These are phyloP conservation scores for Kwoniella sp. DNA, from an alignment of 768 basidiomycete genomes.

Conservation along the genomic window DNA sequence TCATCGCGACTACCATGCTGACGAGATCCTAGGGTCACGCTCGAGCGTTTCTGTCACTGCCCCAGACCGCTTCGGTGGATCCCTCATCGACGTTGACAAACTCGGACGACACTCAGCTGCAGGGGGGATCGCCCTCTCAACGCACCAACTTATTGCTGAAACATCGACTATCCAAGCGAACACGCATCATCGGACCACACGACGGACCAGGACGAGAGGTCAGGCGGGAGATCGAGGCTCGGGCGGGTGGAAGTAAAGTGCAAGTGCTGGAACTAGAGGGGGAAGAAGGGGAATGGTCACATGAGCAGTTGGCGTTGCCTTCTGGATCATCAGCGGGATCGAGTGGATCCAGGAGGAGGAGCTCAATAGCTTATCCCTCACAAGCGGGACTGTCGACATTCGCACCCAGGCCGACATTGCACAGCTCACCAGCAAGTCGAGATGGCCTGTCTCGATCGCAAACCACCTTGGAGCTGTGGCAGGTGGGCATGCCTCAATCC, in stretches of 20 bases:
- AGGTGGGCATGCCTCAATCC: slow-evolving; percentile 23
- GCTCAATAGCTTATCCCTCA: slow-evolving; percentile 25
- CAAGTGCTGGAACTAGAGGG: slow-evolving; percentile 13
- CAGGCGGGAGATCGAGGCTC: slow-evolving; percentile 14
- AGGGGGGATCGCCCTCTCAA: background rate
- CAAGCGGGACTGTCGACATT: background rate
- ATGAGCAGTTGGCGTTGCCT: background rate
- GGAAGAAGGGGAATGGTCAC: slow-evolving; percentile 8
- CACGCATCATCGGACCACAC: slow-evolving; percentile 9
- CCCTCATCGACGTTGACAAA: slow-evolving; percentile 22
- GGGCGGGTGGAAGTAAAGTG: slow-evolving; percentile 14
- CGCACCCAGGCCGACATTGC: slow-evolving; percentile 2
- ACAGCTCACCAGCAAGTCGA: background rate
- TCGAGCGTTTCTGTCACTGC: slow-evolving; percentile 37
- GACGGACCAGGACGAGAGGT: slow-evolving; percentile 13
- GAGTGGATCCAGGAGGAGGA: slow-evolving; percentile 11
- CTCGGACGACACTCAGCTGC: slow-evolving; percentile 10
- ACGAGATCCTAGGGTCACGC: slow-evolving; percentile 37
- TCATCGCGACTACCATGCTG: background rate
- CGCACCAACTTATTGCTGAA: slow-evolving; percentile 7
- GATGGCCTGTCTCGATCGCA: slow-evolving; percentile 12
- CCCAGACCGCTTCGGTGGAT: slow-evolving; percentile 30
- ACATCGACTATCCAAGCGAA: slow-evolving; percentile 15
- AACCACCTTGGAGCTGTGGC: slow-evolving; percentile 27
- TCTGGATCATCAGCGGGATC: background rate